Conservation (phyloP, 164 flowering plant genomes). For the Nelumbo lutea region DNA sequence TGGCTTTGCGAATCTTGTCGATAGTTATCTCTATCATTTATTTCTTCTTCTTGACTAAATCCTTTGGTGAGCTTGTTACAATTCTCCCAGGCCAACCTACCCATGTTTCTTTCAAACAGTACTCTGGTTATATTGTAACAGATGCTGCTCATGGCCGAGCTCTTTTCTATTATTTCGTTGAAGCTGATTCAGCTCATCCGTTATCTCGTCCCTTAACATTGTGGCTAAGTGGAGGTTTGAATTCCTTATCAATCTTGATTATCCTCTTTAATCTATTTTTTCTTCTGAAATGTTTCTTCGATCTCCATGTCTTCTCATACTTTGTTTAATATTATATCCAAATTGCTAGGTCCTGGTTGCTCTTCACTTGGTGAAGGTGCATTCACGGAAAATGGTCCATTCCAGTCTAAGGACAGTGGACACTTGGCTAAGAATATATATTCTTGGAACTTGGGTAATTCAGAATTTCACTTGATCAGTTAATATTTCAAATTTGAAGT, state of each 20-base stretch:
- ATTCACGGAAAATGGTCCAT: conserved; percentile 50
- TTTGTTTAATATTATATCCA: not conserved
- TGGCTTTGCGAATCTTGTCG: not conserved
- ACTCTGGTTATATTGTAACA: conserved; percentile 37
- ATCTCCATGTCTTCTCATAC: not conserved
- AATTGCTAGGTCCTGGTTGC: conserved; percentile 39
- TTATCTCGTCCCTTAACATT: conserved; percentile 35
- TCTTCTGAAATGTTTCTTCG: not conserved
- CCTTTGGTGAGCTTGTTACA: conserved; percentile 21
- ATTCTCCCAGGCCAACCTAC: conserved; percentile 35
- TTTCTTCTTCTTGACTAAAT: not conserved
- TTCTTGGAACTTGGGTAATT: conserved; percentile 43
- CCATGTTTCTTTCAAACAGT: conserved; percentile 30
- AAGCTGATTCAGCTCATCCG: conserved; percentile 28
- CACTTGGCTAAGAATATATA: conserved; percentile 24
- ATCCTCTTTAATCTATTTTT: not conserved
- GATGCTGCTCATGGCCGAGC: conserved; percentile 33
- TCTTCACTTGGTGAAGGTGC: conserved; percentile 48
- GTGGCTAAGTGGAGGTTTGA: conserved; percentile 51
- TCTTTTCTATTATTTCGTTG: conserved; percentile 42
- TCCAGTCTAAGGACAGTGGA: conserved; percentile 30
- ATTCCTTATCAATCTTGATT: not conserved
- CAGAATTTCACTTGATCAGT: not conserved
- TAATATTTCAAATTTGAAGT: too few relatives aligned
- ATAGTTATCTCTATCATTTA: not conserved